A percentile compares a stretch with the other conserved stretches of the same genome.
Evolutionary conservation across 2,329 filamentous ascomycete species (phyloP).

Genomic region (Aspergillus sp.): DNA sequence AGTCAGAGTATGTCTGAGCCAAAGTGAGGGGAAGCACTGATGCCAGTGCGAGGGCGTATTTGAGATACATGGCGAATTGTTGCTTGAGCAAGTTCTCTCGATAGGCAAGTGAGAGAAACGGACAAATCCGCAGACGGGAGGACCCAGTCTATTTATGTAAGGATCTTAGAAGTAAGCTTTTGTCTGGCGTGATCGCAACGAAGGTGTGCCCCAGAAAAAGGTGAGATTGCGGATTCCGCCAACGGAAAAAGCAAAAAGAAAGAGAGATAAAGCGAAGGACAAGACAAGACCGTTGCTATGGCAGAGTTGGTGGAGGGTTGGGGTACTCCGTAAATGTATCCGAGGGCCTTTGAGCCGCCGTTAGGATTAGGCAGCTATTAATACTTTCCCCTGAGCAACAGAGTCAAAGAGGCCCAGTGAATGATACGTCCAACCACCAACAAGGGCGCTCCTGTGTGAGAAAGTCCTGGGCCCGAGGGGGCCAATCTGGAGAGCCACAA

Average conservation of each 20-base stretch:
- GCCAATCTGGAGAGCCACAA: conserved; percentile 2
- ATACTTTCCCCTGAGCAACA: conserved; percentile 7
- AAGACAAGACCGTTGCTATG: conserved; percentile 10
- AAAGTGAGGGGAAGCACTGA: conserved; percentile 31
- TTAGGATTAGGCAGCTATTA: background rate
- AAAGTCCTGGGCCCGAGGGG: background rate
- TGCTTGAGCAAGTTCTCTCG: background rate
- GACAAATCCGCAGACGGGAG: background rate
- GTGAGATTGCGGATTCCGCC: background rate
- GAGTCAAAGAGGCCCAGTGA: background rate
- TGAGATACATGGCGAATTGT: conserved; percentile 30
- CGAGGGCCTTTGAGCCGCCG: conserved; percentile 1
- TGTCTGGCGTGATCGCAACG: conserved; percentile 4
- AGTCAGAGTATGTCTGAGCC: conserved; percentile 74
- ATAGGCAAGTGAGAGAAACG: background rate
- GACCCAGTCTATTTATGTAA: conserved; percentile 7
- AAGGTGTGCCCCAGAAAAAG: conserved; percentile 5
- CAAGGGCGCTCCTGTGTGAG: background rate
- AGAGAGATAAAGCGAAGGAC: conserved; percentile 5
- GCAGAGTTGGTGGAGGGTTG: background rate
- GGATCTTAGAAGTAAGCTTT: conserved; percentile 8
- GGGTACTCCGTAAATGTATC: background rate
- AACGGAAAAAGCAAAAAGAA: conserved; percentile 5
- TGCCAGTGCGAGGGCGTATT: conserved; percentile 31
- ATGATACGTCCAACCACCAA: background rate